Conservation (phyloP, 495 filamentous ascomycete species). For the Xylaria longipes region DNA sequence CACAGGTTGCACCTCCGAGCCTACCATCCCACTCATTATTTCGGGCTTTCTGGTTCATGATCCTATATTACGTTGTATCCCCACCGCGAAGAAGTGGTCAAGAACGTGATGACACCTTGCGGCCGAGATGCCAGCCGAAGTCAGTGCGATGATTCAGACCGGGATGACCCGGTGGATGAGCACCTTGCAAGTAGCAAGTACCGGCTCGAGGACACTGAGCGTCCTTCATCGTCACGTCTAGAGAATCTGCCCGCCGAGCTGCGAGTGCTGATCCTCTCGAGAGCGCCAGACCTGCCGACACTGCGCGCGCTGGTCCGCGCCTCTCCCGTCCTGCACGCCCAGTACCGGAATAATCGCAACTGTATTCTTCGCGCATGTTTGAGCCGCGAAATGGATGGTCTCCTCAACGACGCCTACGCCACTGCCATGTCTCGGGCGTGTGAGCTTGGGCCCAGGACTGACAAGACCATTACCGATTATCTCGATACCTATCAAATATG, state of each 20-base stretch:
- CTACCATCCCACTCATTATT: background rate
- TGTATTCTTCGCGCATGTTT: background rate
- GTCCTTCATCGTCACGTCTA: background rate
- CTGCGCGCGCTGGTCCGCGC: conserved; percentile 1
- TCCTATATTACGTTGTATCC: background rate
- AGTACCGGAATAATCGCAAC: background rate
- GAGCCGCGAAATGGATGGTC: background rate
- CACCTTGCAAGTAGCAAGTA: background rate
- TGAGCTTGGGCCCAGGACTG: background rate
- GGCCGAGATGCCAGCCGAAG: background rate
- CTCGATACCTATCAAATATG: background rate
- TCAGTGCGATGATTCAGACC: background rate
- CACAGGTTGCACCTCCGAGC: background rate
- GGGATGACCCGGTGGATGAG: background rate
- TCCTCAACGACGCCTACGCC: background rate
- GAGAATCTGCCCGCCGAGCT: background rate
- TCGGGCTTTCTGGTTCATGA: background rate
- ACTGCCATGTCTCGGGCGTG: background rate
- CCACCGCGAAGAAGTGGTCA: background rate
- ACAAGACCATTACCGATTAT: background rate
- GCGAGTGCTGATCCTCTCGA: background rate
- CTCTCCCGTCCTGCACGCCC: background rate
- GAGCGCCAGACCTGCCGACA: background rate
- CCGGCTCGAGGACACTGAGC: background rate
- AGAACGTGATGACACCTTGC: background rate